phyloP scores from a whole-genome alignment of 2,329 filamentous ascomycete genomes.

The Fusarium temperatum region DNA sequence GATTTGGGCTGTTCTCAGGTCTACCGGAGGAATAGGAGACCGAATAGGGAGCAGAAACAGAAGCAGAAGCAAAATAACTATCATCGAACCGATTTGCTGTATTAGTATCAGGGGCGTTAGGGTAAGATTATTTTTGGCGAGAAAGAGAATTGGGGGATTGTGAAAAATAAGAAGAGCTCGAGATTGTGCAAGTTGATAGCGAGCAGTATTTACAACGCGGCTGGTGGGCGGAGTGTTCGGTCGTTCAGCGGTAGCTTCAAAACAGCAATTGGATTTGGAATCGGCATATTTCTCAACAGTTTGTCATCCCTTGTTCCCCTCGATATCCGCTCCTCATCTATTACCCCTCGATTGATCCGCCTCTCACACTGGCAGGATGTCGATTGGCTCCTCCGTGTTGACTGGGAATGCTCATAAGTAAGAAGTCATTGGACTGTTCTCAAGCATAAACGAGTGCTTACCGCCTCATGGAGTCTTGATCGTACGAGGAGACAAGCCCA shows the following conservation, averaged over 20 bases:
- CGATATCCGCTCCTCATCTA: neutral
- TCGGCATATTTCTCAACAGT: constrained; percentile 34
- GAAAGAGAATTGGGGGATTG: constrained; percentile 36
- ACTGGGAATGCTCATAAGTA: neutral
- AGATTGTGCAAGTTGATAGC: constrained; percentile 47
- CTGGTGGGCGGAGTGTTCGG: constrained; percentile 39
- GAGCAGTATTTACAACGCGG: constrained; percentile 48
- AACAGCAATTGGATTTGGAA: constrained; percentile 46
- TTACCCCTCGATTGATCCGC: neutral
- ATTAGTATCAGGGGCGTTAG: constrained; percentile 41
- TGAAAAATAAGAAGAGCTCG: constrained; percentile 34
- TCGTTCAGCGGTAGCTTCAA: constrained; percentile 45
- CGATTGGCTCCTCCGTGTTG: neutral
- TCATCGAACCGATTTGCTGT: constrained; percentile 30
- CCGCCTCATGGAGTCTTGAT: neutral
- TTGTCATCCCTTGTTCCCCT: neutral
- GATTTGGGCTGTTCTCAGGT: constrained; percentile 78
- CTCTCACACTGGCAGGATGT: neutral
- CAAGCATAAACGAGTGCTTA: constrained; percentile 9
- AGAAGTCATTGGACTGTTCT: neutral
- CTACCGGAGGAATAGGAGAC: constrained; percentile 65
- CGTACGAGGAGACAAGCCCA: neutral
- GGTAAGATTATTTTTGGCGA: constrained; percentile 34
- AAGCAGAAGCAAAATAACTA: constrained; percentile 16
- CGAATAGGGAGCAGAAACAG: neutral